Evolutionary conservation across 2,329 filamentous ascomycete genomes (phyloP), one percentile per base, ranked within the genome.

Genomic region (Arthrobotrys sinensis): DNA sequence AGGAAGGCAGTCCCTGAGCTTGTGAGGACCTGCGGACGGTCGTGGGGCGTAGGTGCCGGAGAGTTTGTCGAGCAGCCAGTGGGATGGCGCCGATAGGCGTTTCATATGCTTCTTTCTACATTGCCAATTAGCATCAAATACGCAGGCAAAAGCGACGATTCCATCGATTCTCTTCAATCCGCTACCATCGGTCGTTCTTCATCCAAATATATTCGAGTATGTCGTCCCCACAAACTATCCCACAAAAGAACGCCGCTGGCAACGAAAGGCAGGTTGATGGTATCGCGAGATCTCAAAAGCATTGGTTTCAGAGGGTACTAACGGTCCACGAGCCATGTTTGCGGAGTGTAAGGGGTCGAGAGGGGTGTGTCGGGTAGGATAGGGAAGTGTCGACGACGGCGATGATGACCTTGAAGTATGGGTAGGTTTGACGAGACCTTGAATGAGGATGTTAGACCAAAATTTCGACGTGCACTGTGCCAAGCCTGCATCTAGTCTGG

Each of bases 51-150:
- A 95, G 88, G 90, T 89, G 86, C 96, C 96, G 87, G 94, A 97
- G 86, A 99, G 91, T 89, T 99, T 99, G 93, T 99, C 96, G 87
- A 99, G 90, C 86, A 99, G 93, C 96, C 96, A 99, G 92, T 98
- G 96, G 87, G 93, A 96, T 86, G 96, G 96, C 86, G 96, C 96
- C 88, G 93, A 96, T 86, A 98, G 91, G 90, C 96, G 94, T 94
- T 99, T 98, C 89, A 98, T 95, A 89, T 99, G 96, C 92, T 97
- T 97, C 91, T 96, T 96, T 88, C 75, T 79, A 65, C 55, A 64
- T 63, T 40, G 46, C 28, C 46, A 70, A 71, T 77, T 71, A 77
- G 73, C 60, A 67, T 77, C 43, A 46, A 53, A 50, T 70, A 66
- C 57, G 12, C 21, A 66, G 40, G 38, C 45, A 60, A 32, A 70